These are phyloP conservation scores for Fusarium virguliforme DNA, from an alignment of 2,329 filamentous ascomycete genomes.

Conservation along the genomic window DNA sequence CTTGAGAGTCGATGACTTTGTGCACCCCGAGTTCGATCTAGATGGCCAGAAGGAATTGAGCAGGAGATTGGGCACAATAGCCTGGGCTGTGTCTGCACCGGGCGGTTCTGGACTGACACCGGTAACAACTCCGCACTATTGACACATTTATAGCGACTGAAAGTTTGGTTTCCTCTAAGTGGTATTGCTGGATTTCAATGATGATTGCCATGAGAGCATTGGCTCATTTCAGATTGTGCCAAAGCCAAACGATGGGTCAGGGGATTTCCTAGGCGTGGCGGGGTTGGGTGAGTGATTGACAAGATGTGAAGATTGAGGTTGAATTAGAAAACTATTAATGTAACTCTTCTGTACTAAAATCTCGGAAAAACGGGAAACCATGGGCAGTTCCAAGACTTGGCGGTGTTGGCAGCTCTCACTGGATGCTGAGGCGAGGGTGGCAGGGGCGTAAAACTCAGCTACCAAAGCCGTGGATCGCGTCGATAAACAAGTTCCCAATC, in stretches of 20 bases:
- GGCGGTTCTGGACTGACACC: slow-evolving; percentile 7
- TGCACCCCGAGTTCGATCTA: neutral
- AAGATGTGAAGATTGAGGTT: no score
- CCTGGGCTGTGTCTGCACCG: slow-evolving; percentile 1
- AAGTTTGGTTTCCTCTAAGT: neutral
- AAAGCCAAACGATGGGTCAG: neutral
- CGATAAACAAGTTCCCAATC: slow-evolving; percentile 25
- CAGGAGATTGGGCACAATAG: neutral
- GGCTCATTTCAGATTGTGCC: neutral
- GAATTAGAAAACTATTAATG: no score
- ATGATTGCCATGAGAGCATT: neutral
- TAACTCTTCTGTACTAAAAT: no score
- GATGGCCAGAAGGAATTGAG: neutral
- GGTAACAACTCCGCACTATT: neutral
- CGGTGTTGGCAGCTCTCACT: neutral
- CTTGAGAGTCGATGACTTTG: neutral
- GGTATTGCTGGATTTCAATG: neutral
- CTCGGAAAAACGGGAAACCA: no score
- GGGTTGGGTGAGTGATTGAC: no score
- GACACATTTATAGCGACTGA: neutral
- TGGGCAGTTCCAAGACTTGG: no score
- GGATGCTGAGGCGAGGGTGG: neutral
- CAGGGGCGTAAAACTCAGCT: neutral
- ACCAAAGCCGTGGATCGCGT: neutral
- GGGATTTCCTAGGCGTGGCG: no score